phyloP scores from a whole-genome alignment of 2,329 filamentous ascomycete species.

The Aspergillus pseudoviridinutans region DNA sequence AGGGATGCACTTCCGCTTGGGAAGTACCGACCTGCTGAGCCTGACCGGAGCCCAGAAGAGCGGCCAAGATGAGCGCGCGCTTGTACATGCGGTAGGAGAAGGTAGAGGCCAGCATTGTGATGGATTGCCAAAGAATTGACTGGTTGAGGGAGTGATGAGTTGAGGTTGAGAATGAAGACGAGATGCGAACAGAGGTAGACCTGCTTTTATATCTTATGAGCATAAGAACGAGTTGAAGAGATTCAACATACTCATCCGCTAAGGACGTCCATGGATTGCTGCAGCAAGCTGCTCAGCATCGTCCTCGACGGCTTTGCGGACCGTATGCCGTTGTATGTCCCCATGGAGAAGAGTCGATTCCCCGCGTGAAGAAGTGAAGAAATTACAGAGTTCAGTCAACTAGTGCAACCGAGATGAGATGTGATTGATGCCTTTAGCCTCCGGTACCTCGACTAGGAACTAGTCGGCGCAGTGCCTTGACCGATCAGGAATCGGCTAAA shows the following conservation, averaged over 20 bases:
- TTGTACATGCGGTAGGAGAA: constrained; percentile 13
- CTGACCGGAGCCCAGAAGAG: constrained; percentile 9
- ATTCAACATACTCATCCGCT: neutral
- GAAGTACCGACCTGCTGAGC: constrained; percentile 21
- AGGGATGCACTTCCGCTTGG: constrained; percentile 40
- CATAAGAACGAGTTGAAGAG: neutral
- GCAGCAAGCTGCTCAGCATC: neutral
- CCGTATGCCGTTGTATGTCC: constrained; percentile 7
- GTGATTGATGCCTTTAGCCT: constrained; percentile 4
- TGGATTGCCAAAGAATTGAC: neutral
- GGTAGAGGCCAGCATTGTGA: constrained; percentile 6
- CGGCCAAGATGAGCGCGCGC: constrained; percentile 12
- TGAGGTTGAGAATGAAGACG: neutral
- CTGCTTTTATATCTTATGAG: neutral
- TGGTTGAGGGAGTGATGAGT: neutral
- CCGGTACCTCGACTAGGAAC: neutral
- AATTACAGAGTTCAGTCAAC: constrained; percentile 1
- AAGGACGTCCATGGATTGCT: too few relatives aligned
- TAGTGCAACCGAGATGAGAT: neutral
- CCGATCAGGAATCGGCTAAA: neutral
- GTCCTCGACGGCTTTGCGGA: constrained; percentile 10
- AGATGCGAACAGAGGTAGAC: neutral
- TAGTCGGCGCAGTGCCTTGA: neutral
- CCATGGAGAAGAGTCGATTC: neutral
- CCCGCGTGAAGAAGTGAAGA: neutral